Percentiles rank a stretch among this genome's conserved stretches.
Evolutionary conservation across 352 stramenopile species (phyloP).

Genomic region (Phytophthora vignae): DNA sequence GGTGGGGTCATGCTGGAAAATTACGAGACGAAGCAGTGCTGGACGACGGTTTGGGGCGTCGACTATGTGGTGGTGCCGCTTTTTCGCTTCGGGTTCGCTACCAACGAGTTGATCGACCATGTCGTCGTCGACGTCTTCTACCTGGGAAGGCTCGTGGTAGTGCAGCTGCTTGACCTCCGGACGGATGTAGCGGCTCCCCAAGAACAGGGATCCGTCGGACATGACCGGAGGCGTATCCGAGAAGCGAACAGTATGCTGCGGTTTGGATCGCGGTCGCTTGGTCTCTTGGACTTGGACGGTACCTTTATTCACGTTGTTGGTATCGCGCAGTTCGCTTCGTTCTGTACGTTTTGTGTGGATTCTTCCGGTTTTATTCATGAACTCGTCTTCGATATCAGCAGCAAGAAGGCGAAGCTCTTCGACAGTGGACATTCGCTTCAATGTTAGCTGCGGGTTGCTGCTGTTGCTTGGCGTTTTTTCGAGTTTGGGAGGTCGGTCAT

Average conservation of each 20-base stretch:
- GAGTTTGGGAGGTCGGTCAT: constrained; percentile 1
- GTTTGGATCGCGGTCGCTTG: not conserved
- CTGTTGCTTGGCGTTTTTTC: constrained; percentile 16
- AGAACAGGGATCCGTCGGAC: constrained; percentile 43
- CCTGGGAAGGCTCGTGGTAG: constrained; percentile 25
- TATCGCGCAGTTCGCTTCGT: not conserved
- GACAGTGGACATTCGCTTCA: constrained; percentile 29
- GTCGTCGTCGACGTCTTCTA: constrained; percentile 38
- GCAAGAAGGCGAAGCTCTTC: constrained; percentile 33
- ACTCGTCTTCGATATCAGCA: constrained; percentile 36
- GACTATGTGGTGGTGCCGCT: not conserved
- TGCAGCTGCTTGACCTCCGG: constrained; percentile 37
- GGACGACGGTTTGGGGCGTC: not conserved
- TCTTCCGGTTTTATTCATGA: constrained; percentile 20
- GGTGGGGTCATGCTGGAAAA: constrained; percentile 35
- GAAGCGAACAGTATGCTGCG: constrained; percentile 40
- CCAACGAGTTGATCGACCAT: constrained; percentile 28
- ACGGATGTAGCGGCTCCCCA: constrained; percentile 63
- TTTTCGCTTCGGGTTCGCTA: constrained; percentile 15
- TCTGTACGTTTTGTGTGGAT: not conserved
- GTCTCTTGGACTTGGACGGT: not conserved
- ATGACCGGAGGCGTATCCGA: constrained; percentile 27
- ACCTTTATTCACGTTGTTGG: not conserved
- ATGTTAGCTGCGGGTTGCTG: not conserved
- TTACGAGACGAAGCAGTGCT: constrained; percentile 22